Base-by-base conservation (phyloP, 176 grass and related monocot genomes). In the Typha latifolia region DNA sequence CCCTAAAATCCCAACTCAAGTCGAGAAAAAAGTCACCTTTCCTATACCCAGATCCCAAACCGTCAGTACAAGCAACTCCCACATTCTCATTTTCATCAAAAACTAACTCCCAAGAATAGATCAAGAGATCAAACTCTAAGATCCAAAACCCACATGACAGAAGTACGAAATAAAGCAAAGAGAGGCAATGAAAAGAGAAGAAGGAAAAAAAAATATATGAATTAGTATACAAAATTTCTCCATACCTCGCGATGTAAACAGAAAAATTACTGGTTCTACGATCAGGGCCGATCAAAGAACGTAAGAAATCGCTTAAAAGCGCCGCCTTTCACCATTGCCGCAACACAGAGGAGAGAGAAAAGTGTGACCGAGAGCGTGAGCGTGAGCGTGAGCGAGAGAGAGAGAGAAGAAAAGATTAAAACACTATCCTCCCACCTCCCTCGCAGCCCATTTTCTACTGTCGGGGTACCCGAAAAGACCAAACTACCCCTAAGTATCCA, bases 281-380 rank as follows among this genome's bases (percentile, higher is more conserved):
- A 11, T 19, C 6, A 21, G 6, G 8, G 53, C 53, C 53, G 53
- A 70, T 78, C 69, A 48, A 67, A 73, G 49, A 70, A 68, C 68
- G 37, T 18, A 61, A 72, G 16, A 64, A 50, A 66, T 71, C 18
- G 11, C 53, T 22, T n/a, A 6, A 22, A n/a, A 21, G 53, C 53
- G 53, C 53, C 53, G 53, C 53, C 53, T 59, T 59, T 59, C 53
- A 9, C 53, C 53, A 77, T 64, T 70, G 64, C 65, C 24, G 50
- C 65, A 65, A 72, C 34, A 76, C 67, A 74, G 71, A 72, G 69
- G 56, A 64, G 52, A 23, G 37, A 20, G 75, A 56, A 52, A 3
- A 74, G n/a, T n/a, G n/a, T n/a, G n/a, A n/a, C n/a, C n/a, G n/a
- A n/a, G 23, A 76, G 62, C 37, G 63, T 53, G 15, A 53, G 86